Evolutionary conservation across 2,329 filamentous ascomycete species (phyloP).

Genomic region (Alternaria hordeiaustralica): DNA sequence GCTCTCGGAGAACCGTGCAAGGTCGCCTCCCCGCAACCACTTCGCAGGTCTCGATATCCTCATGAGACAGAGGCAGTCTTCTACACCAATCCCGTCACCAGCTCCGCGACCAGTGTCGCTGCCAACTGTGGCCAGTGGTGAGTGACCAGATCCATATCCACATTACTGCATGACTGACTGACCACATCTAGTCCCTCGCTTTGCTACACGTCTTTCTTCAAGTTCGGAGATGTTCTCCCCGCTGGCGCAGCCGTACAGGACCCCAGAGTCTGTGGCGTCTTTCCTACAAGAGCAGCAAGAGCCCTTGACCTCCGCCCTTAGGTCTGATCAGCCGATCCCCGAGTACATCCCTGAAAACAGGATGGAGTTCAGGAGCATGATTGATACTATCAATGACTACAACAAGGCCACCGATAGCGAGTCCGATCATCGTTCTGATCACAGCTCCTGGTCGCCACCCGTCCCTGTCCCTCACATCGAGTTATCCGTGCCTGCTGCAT

Average conservation of each 20-base stretch:
- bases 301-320: not conserved
- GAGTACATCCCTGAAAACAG: slow-evolving; percentile 1
- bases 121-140: not conserved
- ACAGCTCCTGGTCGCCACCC: not conserved
- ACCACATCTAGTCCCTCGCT: slow-evolving; percentile 8
- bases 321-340: not conserved
- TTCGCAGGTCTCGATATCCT: slow-evolving; percentile 24
- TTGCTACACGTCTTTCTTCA: not conserved
- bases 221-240: slow-evolving; percentile 11
- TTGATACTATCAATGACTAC: not conserved
- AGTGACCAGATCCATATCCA: not conserved
- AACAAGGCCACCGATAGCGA: not conserved
- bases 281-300: slow-evolving; percentile 14
- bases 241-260: not conserved
- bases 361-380: slow-evolving; percentile 3
- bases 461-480: not conserved
- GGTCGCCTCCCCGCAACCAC: slow-evolving; percentile 14
- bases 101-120: not conserved
- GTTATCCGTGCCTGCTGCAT: not conserved
- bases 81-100: not conserved
- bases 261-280: slow-evolving; percentile 10
- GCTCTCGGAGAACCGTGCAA: not conserved
- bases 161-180: not conserved
- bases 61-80: slow-evolving; percentile 28
- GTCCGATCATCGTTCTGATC: not conserved